A percentile compares a stretch with the other conserved stretches of the same genome.
phyloP scores from a whole-genome alignment of 164 flowering plant genomes.

The Buxus sempervirens region DNA sequence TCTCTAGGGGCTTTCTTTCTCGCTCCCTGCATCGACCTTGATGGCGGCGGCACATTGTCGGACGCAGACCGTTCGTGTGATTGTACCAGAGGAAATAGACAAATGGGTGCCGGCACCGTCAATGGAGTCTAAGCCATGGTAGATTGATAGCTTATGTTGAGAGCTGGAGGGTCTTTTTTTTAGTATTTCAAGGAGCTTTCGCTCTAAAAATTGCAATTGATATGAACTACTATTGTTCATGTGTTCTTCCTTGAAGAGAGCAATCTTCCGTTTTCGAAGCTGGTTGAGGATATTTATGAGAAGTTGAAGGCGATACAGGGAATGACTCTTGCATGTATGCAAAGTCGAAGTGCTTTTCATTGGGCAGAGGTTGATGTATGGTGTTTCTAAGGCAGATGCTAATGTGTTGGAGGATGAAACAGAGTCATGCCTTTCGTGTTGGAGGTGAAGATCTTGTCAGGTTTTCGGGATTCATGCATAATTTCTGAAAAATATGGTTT shows the following conservation, averaged over 20 bases:
- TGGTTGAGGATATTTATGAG: constrained; percentile 57
- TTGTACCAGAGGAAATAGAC: too few relatives aligned
- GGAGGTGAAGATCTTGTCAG: constrained; percentile 57
- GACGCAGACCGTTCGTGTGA: too few relatives aligned
- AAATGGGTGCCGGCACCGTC: too few relatives aligned
- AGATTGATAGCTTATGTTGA: constrained; percentile 11
- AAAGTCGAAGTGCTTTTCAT: constrained; percentile 52
- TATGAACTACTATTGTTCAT: constrained; percentile 2
- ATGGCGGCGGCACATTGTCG: too few relatives aligned
- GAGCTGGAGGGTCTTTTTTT: constrained; percentile 23
- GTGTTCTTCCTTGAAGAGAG: constrained; percentile 82
- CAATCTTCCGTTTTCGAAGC: constrained; percentile 42
- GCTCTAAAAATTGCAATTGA: constrained; percentile 14
- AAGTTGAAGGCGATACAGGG: constrained; percentile 38
- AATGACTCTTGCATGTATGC: constrained; percentile 47
- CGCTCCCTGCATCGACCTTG: too few relatives aligned
- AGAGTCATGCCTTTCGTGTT: constrained; percentile 75
- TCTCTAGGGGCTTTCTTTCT: too few relatives aligned
- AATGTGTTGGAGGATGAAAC: constrained; percentile 81
- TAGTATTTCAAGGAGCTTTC: constrained; percentile 21
- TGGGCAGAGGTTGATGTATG: constrained; percentile 74
- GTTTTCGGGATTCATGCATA: too few relatives aligned
- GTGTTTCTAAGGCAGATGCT: constrained; percentile 60
- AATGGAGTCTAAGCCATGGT: too few relatives aligned
- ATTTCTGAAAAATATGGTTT: too few relatives aligned